Evolutionary conservation across 106 monocot species (phyloP).

Genomic region (Acorus gramineus): DNA sequence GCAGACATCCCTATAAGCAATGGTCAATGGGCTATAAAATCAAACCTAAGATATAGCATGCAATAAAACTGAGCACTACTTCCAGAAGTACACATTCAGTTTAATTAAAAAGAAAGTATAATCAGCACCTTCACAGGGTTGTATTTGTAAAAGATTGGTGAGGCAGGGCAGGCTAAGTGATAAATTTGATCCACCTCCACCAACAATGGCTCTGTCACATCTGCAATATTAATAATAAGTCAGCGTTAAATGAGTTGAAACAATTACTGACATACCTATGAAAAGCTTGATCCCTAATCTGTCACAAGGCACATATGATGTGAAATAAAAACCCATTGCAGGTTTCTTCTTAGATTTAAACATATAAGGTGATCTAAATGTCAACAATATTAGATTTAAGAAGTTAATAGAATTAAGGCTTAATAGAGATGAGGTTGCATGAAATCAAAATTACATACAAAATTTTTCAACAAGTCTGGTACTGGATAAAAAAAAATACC

Average conservation of each 20-base stretch:
- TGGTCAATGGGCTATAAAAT: too few species aligned
- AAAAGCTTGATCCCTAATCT: not conserved
- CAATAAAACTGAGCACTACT: too few species aligned
- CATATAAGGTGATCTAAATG: too few species aligned
- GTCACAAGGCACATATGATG: not conserved
- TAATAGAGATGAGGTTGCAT: too few species aligned
- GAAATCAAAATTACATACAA: too few species aligned
- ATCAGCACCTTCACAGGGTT: constrained; percentile 84
- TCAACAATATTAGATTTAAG: too few species aligned
- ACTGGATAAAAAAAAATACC: constrained; percentile 26
- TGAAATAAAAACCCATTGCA: not conserved
- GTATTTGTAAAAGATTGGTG: constrained; percentile 98
- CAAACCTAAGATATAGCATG: too few species aligned
- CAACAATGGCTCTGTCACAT: constrained; percentile 83
- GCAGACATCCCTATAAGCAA: too few species aligned
- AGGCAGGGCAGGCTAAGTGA: constrained; percentile 97
- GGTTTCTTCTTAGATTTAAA: too few species aligned
- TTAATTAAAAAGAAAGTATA: not conserved
- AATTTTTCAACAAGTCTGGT: too few species aligned
- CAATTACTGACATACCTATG: not conserved
- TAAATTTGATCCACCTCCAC: constrained; percentile 98
- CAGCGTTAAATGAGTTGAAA: not conserved
- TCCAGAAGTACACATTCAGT: too few species aligned
- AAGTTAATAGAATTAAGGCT: too few species aligned
- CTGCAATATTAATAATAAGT: constrained; percentile 26